These are phyloP conservation scores for Fusarium sublunatum DNA, from an alignment of 2,329 filamentous ascomycete species.

Conservation along the genomic window DNA sequence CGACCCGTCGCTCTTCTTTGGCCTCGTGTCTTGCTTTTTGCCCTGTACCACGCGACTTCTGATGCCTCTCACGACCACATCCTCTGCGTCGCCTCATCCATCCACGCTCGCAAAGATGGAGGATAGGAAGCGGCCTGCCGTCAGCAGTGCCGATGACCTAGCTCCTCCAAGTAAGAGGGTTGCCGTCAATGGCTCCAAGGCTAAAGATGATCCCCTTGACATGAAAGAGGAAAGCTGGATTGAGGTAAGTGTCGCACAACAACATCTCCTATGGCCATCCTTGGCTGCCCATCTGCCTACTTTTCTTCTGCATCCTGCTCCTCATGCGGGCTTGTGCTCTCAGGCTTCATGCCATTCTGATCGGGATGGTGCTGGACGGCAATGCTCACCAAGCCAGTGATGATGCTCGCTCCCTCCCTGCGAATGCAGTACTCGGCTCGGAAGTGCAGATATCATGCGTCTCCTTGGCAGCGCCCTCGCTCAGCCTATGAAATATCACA, in stretches of 20 bases:
- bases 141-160: conserved; percentile 81
- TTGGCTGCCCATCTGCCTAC: conserved; percentile 26
- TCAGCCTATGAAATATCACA: conserved; percentile 31
- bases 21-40: conserved; percentile 56
- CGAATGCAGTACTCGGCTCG: conserved; percentile 48
- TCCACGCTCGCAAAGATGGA: conserved; percentile 96
- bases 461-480: conserved; percentile 36
- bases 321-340: conserved; percentile 22
- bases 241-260: conserved; percentile 69
- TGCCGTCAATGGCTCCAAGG: conserved; percentile 81
- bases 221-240: conserved; percentile 71
- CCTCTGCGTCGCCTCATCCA: conserved; percentile 77
- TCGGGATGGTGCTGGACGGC: conserved; percentile 49
- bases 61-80: conserved; percentile 87
- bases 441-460: conserved; percentile 40
- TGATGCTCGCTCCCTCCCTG: conserved; percentile 49
- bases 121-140: conserved; percentile 96
- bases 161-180: conserved; percentile 93
- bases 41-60: conserved; percentile 63
- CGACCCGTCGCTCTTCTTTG: conserved; percentile 46
- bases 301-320: conserved; percentile 23
- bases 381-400: conserved; percentile 54
- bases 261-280: conserved; percentile 38
- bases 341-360: conserved; percentile 44
- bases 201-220: conserved; percentile 66